Evolutionary conservation across 2,329 filamentous ascomycete species (phyloP).

Genomic region (Sporothrix brunneoviolacea): DNA sequence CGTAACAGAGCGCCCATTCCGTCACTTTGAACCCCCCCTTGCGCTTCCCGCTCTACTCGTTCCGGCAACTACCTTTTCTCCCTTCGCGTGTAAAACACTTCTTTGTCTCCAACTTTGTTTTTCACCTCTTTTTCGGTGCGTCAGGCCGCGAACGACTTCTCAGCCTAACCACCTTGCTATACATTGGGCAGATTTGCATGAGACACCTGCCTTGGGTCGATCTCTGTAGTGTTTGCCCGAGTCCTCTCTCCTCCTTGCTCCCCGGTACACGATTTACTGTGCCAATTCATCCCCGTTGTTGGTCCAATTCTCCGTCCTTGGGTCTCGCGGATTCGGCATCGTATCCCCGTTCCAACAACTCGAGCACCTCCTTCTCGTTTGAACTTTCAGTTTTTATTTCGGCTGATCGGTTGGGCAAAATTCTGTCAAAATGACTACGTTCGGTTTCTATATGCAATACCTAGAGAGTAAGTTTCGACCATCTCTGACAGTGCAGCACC

Average conservation of each 20-base stretch:
- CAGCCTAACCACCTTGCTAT: neutral
- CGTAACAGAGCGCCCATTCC: conserved; percentile 17
- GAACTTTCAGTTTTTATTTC: neutral
- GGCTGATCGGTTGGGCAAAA: conserved; percentile 23
- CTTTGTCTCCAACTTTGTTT: neutral
- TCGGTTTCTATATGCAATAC: conserved; percentile 65
- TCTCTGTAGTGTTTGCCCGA: no score
- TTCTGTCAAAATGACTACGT: conserved; percentile 44
- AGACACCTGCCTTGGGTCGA: neutral
- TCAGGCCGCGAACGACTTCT: conserved; percentile 2
- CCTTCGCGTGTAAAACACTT: neutral
- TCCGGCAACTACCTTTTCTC: neutral
- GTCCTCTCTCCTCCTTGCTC: no score
- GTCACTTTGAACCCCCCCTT: neutral
- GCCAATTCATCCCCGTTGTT: no score
- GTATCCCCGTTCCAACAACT: neutral
- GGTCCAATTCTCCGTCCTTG: no score
- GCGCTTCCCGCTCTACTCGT: neutral
- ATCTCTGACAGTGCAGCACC: conserved; percentile 19
- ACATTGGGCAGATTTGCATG: conserved; percentile 53
- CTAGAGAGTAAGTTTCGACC: conserved; percentile 61
- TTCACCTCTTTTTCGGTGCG: neutral
- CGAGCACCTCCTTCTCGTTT: neutral
- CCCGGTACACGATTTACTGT: no score
- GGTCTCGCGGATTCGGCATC: no score